Evolutionary conservation across 192 early-diverging fungal genomes (phyloP).

Genomic region (Allomyces macrogynus): DNA sequence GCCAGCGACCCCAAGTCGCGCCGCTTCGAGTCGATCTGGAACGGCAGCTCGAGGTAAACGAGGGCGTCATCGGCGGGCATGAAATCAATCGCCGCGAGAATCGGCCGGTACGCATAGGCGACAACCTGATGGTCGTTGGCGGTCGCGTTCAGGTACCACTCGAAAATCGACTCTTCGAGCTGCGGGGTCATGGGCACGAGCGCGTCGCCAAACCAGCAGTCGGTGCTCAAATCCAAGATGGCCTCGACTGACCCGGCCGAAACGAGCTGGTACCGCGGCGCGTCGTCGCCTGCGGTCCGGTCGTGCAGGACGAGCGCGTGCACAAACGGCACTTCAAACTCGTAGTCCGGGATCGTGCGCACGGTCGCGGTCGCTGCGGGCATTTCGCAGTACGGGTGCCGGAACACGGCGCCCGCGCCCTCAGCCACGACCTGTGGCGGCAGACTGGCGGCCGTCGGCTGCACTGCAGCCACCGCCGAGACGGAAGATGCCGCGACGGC

Average conservation of each 20-base stretch:
- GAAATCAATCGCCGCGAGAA: constrained; percentile 14
- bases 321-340: constrained; percentile 29
- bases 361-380: too few relatives aligned
- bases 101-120: constrained; percentile 81
- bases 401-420: too few relatives aligned
- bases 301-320: constrained; percentile 16
- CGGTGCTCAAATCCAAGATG: constrained; percentile 63
- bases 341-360: constrained; percentile 14
- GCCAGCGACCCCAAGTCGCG: not conserved
- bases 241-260: constrained; percentile 70
- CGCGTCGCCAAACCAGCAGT: constrained; percentile 77
- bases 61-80: not conserved
- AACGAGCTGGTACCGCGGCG: constrained; percentile 44
- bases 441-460: too few relatives aligned
- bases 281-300: constrained; percentile 11
- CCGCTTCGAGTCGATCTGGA: not conserved
- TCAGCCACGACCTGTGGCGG: too few relatives aligned
- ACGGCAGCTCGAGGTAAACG: constrained; percentile 3
- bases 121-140: constrained; percentile 79
- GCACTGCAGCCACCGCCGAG: too few relatives aligned
- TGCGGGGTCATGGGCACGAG: constrained; percentile 35
- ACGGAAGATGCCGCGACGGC: too few relatives aligned
- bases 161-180: constrained; percentile 34
- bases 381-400: too few relatives aligned
- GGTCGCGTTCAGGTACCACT: constrained; percentile 72